Evolutionary conservation across 306 rosid genomes (phyloP), one percentile per base, ranked within the genome.

Genomic region (Comarum palustre): DNA sequence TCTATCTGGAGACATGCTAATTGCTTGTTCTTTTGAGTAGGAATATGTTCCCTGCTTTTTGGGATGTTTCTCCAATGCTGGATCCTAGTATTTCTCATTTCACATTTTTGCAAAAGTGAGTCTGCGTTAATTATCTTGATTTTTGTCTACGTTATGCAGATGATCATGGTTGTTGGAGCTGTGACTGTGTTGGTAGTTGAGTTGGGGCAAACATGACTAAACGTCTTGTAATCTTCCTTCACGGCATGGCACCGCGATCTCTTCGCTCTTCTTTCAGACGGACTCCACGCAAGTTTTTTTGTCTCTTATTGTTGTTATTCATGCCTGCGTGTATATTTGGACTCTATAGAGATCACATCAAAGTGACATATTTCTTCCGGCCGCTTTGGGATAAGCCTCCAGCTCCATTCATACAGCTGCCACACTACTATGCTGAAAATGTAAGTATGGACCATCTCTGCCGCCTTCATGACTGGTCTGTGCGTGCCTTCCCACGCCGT

Each of bases 301-400:
- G 5, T 10, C 45, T 41, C 2, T 71, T 85, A 32, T 67, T 84
- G 29, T 48, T 85, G 61, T 77, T 85, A 42, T 42, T 89, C 63
- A 76, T 83, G 45, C 84, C 90, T 13, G 68, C 84, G 54, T 38
- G 42, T 38, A 38, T 39, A 8, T 39, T 39, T 39, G 42, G 11
- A 39, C 42, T 39, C 42, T 39, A 39, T 2, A 39, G 2, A 8
- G 42, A 39, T 39, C 42, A 39, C 11, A 1, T 7, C 11, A 39
- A 8, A 8, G 42, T 39, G 7, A 1, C 11, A 8, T 39, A 39
- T 39, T 8, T 39, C 42, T 8, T 83, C 91, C 88, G 97, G 25
- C 99, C 99, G 2, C 87, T 94, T 61, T 94, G 99, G 99, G 99
- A 91, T 82, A 79, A 59, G 16, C 91, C 97, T 2, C 95, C 96